Percentiles rank a stretch among this genome's conserved stretches.
phyloP scores from a whole-genome alignment of 257 asterid genomes.

The Prunella vulgaris region DNA sequence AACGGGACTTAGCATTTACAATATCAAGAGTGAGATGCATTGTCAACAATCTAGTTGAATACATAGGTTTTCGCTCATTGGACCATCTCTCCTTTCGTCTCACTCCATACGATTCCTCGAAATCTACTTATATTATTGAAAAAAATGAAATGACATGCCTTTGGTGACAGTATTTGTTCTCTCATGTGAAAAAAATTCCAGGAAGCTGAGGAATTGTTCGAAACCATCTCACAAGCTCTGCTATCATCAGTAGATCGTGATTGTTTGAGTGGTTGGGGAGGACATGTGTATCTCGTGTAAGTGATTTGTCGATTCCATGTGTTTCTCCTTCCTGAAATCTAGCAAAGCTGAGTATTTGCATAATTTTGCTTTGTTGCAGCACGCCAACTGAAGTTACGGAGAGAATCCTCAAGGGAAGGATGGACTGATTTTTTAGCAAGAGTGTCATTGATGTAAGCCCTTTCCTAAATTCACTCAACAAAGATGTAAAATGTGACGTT shows the following conservation, averaged over 20 bases:
- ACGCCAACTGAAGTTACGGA: slow-evolving; percentile 88
- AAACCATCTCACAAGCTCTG: slow-evolving; percentile 92
- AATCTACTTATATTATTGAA: too few species aligned
- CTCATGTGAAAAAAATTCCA: slow-evolving; percentile 21
- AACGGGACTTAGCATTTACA: too few species aligned
- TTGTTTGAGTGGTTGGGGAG: slow-evolving; percentile 99
- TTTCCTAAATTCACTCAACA: background rate
- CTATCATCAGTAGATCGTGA: slow-evolving; percentile 88
- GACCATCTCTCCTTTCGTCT: too few species aligned
- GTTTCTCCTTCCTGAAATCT: background rate
- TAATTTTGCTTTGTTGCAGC: slow-evolving; percentile 40
- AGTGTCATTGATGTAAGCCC: slow-evolving; percentile 2
- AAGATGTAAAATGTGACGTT: slow-evolving; percentile 8
- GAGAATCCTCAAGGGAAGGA: slow-evolving; percentile 89
- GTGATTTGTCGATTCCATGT: slow-evolving; percentile 18
- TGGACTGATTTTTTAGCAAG: slow-evolving; percentile 46
- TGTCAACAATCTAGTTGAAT: too few species aligned
- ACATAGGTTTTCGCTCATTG: too few species aligned
- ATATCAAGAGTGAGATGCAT: too few species aligned
- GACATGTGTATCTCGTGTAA: slow-evolving; percentile 93
- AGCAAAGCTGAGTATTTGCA: background rate
- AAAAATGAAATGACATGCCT: too few species aligned
- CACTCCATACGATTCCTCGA: too few species aligned
- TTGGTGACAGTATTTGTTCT: background rate
- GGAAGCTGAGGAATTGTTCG: slow-evolving; percentile 89